phyloP scores from a whole-genome alignment of 352 stramenopile species.

The Phytopythium kandeliae region DNA sequence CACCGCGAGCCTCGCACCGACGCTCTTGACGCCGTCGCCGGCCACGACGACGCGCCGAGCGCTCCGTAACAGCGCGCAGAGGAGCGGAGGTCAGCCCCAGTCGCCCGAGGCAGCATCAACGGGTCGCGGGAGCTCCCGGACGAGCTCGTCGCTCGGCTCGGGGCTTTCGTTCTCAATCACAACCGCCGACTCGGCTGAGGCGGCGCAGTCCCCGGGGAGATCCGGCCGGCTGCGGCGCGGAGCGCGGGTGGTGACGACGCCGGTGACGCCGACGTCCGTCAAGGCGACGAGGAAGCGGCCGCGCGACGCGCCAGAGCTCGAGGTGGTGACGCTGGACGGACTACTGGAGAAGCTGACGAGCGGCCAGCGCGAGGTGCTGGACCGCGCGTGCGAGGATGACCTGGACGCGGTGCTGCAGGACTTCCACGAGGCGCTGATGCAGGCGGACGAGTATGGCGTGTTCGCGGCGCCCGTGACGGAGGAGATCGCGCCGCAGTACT shows the following conservation, averaged over 20 bases:
- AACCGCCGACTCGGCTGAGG: not conserved
- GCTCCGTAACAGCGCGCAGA: conserved; percentile 1
- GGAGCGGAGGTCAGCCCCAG: not conserved
- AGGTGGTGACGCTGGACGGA: conserved; percentile 37
- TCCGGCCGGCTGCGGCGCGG: conserved; percentile 12
- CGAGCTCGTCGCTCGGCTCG: not conserved
- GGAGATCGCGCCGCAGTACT: conserved; percentile 91
- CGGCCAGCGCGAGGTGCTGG: conserved; percentile 46
- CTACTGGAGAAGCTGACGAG: conserved; percentile 47
- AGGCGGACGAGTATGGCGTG: conserved; percentile 73
- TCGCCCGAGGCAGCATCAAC: not conserved
- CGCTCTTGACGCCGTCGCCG: not conserved
- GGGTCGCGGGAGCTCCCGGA: not conserved
- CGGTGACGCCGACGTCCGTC: not conserved
- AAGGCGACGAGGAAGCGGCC: conserved; percentile 27
- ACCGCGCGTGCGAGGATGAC: conserved; percentile 54
- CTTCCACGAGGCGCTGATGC: conserved; percentile 67
- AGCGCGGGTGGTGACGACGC: conserved; percentile 17
- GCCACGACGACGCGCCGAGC: not conserved
- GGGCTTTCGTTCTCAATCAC: not conserved
- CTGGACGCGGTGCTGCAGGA: conserved; percentile 44
- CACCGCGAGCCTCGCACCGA: not conserved
- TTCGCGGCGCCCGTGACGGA: conserved; percentile 90
- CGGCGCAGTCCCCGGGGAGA: not conserved
- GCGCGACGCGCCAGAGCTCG: conserved; percentile 21